Conservation (phyloP, 1,284 basidiomycete species). For the Nidula niveotomentosa region DNA sequence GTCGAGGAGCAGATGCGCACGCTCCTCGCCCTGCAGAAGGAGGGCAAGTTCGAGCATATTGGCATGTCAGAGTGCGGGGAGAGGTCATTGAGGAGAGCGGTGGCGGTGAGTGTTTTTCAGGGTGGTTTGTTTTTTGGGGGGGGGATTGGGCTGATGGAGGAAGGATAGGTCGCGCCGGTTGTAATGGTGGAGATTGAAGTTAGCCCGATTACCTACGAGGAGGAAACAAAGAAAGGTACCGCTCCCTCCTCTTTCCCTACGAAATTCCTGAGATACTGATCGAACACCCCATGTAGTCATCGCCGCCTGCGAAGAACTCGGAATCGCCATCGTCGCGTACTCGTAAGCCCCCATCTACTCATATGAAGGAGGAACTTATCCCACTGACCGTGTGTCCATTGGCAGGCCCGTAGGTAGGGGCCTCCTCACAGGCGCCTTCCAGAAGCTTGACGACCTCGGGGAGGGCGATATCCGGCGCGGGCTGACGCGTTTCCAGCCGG, state of each 20-base stretch:
- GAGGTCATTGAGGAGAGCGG: conserved; percentile 1
- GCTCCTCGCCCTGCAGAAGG: conserved; percentile 30
- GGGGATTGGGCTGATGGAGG: no score
- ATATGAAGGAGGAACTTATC: neutral
- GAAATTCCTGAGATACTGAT: no score
- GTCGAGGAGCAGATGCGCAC: conserved; percentile 34
- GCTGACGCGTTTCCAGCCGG: neutral
- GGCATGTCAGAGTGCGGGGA: conserved; percentile 53
- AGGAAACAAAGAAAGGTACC: neutral
- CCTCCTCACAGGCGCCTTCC: neutral
- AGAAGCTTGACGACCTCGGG: neutral
- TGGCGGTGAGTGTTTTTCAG: conserved; percentile 21
- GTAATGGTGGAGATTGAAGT: neutral
- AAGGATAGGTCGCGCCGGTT: neutral
- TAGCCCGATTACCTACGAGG: neutral
- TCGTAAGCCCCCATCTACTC: neutral
- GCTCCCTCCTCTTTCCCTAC: neutral
- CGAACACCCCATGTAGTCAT: neutral
- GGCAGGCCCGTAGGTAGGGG: neutral
- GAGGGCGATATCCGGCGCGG: neutral
- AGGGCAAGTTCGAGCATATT: conserved; percentile 49
- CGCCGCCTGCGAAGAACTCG: neutral
- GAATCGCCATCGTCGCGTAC: neutral
- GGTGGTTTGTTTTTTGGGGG: no score
- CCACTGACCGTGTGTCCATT: neutral